Base-by-base conservation (phyloP, 176 grass and related monocot genomes). In the Avena atlantica region DNA sequence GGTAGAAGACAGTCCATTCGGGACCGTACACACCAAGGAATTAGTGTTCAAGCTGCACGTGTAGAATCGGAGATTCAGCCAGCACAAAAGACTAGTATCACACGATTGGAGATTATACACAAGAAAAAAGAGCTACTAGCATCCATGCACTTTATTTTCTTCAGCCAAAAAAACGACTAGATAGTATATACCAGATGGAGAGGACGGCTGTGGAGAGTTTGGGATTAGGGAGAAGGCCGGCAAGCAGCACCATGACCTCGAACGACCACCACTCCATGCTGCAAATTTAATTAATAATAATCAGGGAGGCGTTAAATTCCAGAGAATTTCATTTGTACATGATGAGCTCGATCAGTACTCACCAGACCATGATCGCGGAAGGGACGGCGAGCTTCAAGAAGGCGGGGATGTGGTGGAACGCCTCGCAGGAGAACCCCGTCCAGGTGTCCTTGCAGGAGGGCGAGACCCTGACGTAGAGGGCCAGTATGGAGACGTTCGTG, bases 341-440 rank as follows among this genome's bases (percentile, higher is more conserved):
- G 17, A 71, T 71, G 67, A 37, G 15, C 7, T 69, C 8, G 40
- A 16, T 60, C 89, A 27, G 40, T 42, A 81, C 87, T 83, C 56
- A 97, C 95, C 95, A 97, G 53, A 93, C 93, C 95, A 97, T 97
- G 23, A 95, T 13, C 0, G 92, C 95, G 10, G 95, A 97, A 20
- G 72, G 72, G 6, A 51, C 47, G 14, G 72, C 72, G 2, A 75
- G 72, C 47, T 75, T 75, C 21, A 51, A 9, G 47, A 75, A 75
- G 47, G 21, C n/a, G 21, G 14, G 13, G 12, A 75, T 1, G 7
- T 1, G 45, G 12, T 8, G 59, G 65, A 98, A 87, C 58, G 86
- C 87, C 80, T 95, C 86, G 69, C 59, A 86, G 2, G 93, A 91
- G 62, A 93, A 76, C 13, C 89, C 91, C 6, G 68, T 53, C 85